These are phyloP conservation scores for Lunasporangiospora selenospora DNA, from an alignment of 192 early-diverging fungal genomes.

Conservation along the genomic window DNA sequence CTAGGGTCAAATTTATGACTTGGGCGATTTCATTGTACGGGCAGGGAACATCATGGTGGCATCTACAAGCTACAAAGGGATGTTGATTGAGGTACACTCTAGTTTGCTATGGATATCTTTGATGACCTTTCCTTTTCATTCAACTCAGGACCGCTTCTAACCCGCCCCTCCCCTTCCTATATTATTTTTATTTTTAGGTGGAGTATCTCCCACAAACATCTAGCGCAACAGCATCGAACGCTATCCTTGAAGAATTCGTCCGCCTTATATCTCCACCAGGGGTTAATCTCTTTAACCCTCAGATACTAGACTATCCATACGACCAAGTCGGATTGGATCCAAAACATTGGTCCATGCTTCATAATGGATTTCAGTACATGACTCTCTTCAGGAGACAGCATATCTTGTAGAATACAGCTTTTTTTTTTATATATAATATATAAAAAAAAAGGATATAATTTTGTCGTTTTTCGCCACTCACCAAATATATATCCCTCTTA, in stretches of 20 bases:
- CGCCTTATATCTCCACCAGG: constrained; percentile 55
- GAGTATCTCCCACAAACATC: constrained; percentile 59
- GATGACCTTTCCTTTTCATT: background rate
- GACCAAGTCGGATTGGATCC: constrained; percentile 57
- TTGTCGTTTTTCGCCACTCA: background rate
- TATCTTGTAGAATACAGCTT: constrained; percentile 49
- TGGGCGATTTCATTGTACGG: constrained; percentile 61
- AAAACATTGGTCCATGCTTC: constrained; percentile 54
- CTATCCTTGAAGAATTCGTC: constrained; percentile 56
- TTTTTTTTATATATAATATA: constrained; percentile 1
- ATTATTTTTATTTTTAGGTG: constrained; percentile 37
- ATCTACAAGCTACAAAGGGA: constrained; percentile 58
- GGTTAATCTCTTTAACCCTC: constrained; percentile 48
- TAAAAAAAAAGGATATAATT: background rate
- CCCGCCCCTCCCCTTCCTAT: background rate
- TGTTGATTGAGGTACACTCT: constrained; percentile 56
- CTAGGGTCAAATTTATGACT: constrained; percentile 57
- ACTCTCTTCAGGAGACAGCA: constrained; percentile 58
- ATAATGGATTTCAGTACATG: constrained; percentile 62
- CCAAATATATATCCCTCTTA: too few species aligned
- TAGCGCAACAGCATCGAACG: constrained; percentile 48
- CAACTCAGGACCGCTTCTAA: too few species aligned
- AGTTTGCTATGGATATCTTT: background rate
- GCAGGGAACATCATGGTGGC: constrained; percentile 61
- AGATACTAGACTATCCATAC: constrained; percentile 60